Percentiles rank a stretch among this genome's conserved stretches.
Evolutionary conservation across 2,329 filamentous ascomycete species (phyloP).

Genomic region (Thielaviopsis musarum): DNA sequence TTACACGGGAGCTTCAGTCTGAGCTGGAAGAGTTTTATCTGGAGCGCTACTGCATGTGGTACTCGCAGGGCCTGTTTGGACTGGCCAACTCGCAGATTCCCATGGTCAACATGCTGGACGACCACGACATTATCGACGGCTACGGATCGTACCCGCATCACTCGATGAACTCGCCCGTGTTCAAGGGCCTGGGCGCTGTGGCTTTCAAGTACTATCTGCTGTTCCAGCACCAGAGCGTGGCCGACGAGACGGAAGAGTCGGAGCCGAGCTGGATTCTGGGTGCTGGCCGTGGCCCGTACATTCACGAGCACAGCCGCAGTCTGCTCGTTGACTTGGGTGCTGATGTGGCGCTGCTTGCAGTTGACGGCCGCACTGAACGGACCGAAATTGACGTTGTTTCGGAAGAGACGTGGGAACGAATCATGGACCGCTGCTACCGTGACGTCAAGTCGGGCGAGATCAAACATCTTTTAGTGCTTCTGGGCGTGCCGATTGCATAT

Average conservation of each 20-base stretch:
- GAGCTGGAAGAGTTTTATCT: conserved; percentile 84
- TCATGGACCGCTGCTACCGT: conserved; percentile 70
- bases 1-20: conserved; percentile 66
- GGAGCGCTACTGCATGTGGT: conserved; percentile 82
- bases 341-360: conserved; percentile 63
- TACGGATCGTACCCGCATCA: conserved; percentile 85
- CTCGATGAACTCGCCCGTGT: conserved; percentile 82
- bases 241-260: conserved; percentile 59
- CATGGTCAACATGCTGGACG: conserved; percentile 97
- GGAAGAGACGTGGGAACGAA: conserved; percentile 65
- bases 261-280: conserved; percentile 91
- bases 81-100: conserved; percentile 88
- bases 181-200: conserved; percentile 74
- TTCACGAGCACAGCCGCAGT: conserved; percentile 69
- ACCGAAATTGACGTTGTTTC: conserved; percentile 67
- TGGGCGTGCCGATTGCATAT: conserved; percentile 73
- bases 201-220: conserved; percentile 99
- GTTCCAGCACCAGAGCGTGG: conserved; percentile 87
- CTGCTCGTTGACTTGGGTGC: conserved; percentile 71
- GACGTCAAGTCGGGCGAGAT: conserved; percentile 74
- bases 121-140: conserved; percentile 83
- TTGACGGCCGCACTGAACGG: conserved; percentile 84
- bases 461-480: conserved; percentile 74
- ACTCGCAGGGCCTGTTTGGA: conserved; percentile 87
- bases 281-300: conserved; percentile 67